phyloP scores from a whole-genome alignment of 805 yeast genomes.

The Debaryomyces castellii region DNA sequence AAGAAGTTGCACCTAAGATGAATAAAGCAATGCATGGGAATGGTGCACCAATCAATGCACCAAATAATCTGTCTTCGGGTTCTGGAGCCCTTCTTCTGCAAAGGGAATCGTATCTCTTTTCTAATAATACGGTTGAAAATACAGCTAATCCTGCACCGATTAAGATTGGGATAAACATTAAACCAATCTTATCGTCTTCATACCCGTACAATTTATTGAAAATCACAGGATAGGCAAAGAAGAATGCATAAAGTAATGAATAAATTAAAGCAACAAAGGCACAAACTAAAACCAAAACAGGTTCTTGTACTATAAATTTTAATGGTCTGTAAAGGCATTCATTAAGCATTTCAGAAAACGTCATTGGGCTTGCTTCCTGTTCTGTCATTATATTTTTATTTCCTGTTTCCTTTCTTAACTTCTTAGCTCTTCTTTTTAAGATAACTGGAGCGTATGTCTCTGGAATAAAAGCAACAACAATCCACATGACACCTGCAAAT shows the following conservation, averaged over 20 bases:
- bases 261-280: constrained; percentile 85
- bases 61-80: constrained; percentile 78
- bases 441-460: constrained; percentile 90
- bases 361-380: constrained; percentile 80
- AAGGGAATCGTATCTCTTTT: constrained; percentile 54
- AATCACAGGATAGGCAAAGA: constrained; percentile 92
- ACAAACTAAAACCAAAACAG: constrained; percentile 81
- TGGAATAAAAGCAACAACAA: constrained; percentile 65
- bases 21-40: constrained; percentile 79
- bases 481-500: constrained; percentile 83
- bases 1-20: constrained; percentile 78
- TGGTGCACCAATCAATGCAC: constrained; percentile 82
- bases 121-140: constrained; percentile 71
- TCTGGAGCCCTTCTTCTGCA: constrained; percentile 57
- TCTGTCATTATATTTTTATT: constrained; percentile 85
- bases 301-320: constrained; percentile 74
- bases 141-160: constrained; percentile 82
- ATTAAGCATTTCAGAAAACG: constrained; percentile 64
- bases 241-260: constrained; percentile 88
- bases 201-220: constrained; percentile 75
- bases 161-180: constrained; percentile 86
- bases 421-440: constrained; percentile 62
- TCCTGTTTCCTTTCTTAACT: constrained; percentile 75
- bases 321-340: constrained; percentile 80
- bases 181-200: constrained; percentile 75